Evolutionary conservation across 305 asterid species (phyloP).

Genomic region (Salvia sclarea): DNA sequence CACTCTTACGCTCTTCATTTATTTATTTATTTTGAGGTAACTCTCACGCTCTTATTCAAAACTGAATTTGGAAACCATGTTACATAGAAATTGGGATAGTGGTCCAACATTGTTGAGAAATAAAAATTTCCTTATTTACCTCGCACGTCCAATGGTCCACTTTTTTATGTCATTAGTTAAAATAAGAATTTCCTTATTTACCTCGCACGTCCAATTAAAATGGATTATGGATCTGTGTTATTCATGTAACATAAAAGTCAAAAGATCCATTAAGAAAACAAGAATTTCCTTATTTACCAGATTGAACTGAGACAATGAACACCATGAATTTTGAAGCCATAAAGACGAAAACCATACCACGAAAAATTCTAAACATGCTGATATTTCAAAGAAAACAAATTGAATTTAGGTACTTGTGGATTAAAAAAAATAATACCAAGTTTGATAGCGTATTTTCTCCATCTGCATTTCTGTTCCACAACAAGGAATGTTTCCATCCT

Average conservation of each 20-base stretch:
- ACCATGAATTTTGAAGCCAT: not conserved
- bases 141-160: no score
- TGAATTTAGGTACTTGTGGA: constrained; percentile 22
- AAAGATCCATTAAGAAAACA: not conserved
- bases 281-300: not conserved
- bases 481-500: constrained; percentile 18
- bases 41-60: no score
- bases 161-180: no score
- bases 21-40: no score
- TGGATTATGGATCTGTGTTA: no score
- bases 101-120: no score
- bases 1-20: no score
- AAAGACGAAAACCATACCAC: not conserved
- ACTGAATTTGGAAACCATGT: no score
- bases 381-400: constrained; percentile 22
- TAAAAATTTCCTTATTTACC: no score
- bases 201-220: no score
- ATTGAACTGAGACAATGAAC: not conserved
- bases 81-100: no score
- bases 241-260: not conserved
- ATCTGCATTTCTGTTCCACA: constrained; percentile 22
- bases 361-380: not conserved
- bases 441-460: constrained; percentile 38
- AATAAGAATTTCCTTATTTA: no score
- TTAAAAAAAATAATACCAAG: constrained; percentile 21